These are phyloP conservation scores for Apiotrichum mycotoxinovorans DNA, from an alignment of 1,284 basidiomycete genomes.

Conservation along the genomic window DNA sequence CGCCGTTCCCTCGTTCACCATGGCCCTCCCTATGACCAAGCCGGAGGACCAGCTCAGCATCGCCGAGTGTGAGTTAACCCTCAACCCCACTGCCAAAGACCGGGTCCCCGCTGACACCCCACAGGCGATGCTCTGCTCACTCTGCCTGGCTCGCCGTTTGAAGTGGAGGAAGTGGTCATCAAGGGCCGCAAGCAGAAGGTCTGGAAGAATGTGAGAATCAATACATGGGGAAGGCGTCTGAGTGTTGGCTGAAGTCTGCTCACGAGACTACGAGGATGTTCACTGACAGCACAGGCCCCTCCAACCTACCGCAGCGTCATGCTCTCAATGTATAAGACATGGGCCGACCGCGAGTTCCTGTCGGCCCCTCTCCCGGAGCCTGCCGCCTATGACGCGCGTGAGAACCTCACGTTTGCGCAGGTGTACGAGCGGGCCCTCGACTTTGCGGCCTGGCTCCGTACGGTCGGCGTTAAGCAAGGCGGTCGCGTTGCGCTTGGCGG, in stretches of 20 bases:
- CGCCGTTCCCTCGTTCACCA: neutral
- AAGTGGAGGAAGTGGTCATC: conserved; percentile 33
- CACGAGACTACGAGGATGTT: neutral
- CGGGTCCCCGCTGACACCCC: neutral
- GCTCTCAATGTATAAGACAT: neutral
- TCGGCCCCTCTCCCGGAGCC: conserved; percentile 28
- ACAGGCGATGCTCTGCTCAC: conserved; percentile 5
- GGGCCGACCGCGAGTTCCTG: conserved; percentile 28
- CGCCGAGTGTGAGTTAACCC: neutral
- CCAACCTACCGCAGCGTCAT: conserved; percentile 32
- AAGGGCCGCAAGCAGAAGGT: conserved; percentile 26
- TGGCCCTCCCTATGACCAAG: conserved; percentile 1
- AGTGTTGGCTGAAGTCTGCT: neutral
- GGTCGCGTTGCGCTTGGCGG: conserved; percentile 39
- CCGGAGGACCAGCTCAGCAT: neutral
- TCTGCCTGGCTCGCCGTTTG: conserved; percentile 33
- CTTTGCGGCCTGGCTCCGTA: conserved; percentile 35
- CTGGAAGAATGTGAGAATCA: conserved; percentile 41
- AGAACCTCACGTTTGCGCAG: conserved; percentile 28
- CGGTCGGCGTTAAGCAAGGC: conserved; percentile 27
- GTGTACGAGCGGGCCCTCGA: conserved; percentile 23
- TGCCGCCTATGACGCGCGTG: conserved; percentile 6
- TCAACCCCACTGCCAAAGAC: neutral
- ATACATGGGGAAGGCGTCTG: neutral
- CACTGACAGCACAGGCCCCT: conserved; percentile 22